Evolutionary conservation across 75 land plant species (phyloP).

Genomic region (Selaginella tamariscina): DNA sequence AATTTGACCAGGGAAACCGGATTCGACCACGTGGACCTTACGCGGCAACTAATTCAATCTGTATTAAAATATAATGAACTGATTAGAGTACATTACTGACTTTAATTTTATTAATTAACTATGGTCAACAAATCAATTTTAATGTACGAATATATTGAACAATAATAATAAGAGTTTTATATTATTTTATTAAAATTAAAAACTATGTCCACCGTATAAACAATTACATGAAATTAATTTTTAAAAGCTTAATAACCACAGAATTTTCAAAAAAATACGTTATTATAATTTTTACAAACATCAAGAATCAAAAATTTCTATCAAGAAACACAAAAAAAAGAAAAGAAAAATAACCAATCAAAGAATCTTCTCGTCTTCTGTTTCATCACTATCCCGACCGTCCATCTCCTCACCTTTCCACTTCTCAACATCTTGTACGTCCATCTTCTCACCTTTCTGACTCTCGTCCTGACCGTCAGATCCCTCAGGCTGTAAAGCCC

Average conservation of each 20-base stretch:
- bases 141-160: too few relatives aligned
- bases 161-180: too few relatives aligned
- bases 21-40: not conserved
- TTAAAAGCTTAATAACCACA: too few relatives aligned
- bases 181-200: too few relatives aligned
- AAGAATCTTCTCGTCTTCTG: not conserved
- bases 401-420: not conserved
- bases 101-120: not conserved
- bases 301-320: not conserved
- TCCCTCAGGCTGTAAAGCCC: conserved; percentile 40
- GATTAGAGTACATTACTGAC: not conserved
- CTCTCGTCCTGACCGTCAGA: not conserved
- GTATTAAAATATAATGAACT: not conserved
- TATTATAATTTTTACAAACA: too few relatives aligned
- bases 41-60: not conserved
- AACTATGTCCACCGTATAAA: too few relatives aligned
- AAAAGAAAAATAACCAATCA: not conserved
- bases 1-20: too few relatives aligned
- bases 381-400: not conserved
- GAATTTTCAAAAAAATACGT: too few relatives aligned
- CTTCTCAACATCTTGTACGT: not conserved
- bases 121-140: not conserved
- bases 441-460: not conserved
- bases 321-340: not conserved
- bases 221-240: too few relatives aligned